phyloP scores from a whole-genome alignment of 2,329 filamentous ascomycete species.

The Sporothrix dimorphospora region DNA sequence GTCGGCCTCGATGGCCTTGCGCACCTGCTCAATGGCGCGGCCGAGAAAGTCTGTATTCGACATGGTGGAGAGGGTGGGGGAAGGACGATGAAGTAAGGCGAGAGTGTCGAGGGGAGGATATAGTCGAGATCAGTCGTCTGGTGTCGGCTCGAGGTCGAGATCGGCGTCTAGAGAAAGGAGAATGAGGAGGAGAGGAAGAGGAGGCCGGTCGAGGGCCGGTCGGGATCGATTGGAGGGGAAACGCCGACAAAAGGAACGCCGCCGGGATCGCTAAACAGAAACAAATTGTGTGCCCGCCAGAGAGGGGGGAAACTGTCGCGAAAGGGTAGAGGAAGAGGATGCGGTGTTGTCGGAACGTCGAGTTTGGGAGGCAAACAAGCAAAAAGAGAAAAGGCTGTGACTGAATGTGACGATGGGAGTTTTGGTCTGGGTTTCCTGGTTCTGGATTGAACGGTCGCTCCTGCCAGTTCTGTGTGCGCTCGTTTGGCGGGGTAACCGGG shows the following conservation, averaged over 20 bases:
- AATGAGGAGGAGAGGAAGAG: neutral
- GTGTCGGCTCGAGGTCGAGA: neutral
- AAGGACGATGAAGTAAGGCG: neutral
- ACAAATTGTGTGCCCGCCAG: neutral
- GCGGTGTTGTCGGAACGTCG: neutral
- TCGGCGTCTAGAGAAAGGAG: neutral
- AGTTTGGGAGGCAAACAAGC: neutral
- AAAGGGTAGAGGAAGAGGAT: neutral
- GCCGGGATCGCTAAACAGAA: neutral
- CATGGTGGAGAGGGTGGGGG: conserved; percentile 60
- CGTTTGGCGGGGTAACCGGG: conserved; percentile 29
- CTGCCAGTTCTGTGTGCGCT: neutral
- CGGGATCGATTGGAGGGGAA: conserved; percentile 16
- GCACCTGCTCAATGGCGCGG: conserved; percentile 93
- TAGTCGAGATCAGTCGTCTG: neutral
- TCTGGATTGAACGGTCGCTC: neutral
- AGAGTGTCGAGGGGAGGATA: neutral
- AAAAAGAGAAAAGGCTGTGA: neutral
- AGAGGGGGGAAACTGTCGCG: neutral
- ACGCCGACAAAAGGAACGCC: conserved; percentile 3
- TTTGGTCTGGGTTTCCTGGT: conserved; percentile 3
- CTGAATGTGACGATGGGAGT: neutral
- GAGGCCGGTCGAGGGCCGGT: neutral
- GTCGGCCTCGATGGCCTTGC: conserved; percentile 96
- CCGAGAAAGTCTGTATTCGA: conserved; percentile 96